Evolutionary conservation across 208 protist species (phyloP).

Genomic region (Naegleria lovaniensis): DNA sequence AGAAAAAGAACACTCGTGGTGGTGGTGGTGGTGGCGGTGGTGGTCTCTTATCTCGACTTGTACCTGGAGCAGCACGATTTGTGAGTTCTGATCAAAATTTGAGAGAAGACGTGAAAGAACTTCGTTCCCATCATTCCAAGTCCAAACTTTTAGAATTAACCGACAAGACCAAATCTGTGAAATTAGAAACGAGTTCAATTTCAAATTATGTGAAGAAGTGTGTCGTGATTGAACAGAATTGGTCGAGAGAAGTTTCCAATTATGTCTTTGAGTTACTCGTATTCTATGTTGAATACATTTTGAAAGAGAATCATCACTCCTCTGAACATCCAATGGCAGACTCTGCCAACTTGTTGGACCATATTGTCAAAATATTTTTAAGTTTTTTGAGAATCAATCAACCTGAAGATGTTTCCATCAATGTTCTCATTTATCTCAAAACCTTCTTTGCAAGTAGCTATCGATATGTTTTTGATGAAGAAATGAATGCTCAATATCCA

Average conservation of each 20-base stretch:
- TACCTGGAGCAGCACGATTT: background rate
- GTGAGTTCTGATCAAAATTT: background rate
- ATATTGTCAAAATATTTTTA: background rate
- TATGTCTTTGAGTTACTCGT: slow-evolving; percentile 3
- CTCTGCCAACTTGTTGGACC: background rate
- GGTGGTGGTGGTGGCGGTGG: too few relatives aligned
- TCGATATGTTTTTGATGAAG: background rate
- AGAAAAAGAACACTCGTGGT: background rate
- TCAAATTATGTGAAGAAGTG: background rate
- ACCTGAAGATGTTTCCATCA: background rate
- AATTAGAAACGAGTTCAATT: background rate
- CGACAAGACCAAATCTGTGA: background rate
- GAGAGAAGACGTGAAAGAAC: background rate
- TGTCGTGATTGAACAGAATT: background rate
- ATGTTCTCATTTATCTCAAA: background rate
- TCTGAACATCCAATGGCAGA: background rate
- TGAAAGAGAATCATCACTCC: background rate
- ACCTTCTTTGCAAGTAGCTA: background rate
- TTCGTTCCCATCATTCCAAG: background rate
- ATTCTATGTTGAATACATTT: background rate
- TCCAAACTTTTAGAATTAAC: background rate
- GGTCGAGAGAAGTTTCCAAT: slow-evolving; percentile 1
- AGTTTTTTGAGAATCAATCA: background rate
- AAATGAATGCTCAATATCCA: background rate
- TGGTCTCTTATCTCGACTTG: background rate